Evolutionary conservation across 805 yeast genomes (phyloP).

Genomic region (Debaryomyces castellii): DNA sequence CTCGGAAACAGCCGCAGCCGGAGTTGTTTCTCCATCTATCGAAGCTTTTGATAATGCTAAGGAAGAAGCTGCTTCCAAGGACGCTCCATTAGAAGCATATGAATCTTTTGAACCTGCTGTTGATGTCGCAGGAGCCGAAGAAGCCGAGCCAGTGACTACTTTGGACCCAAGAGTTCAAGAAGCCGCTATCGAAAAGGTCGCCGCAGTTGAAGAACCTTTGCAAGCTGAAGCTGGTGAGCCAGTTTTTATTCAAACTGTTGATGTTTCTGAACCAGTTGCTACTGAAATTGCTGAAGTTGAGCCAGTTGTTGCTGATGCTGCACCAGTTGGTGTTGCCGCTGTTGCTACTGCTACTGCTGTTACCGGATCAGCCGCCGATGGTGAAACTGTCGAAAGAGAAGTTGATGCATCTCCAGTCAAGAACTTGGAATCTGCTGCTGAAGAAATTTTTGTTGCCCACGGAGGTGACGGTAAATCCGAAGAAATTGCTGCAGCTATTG

Average conservation of each 20-base stretch:
- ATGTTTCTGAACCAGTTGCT: slow-evolving; percentile 8
- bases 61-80: slow-evolving; percentile 13
- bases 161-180: slow-evolving; percentile 7
- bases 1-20: slow-evolving; percentile 2
- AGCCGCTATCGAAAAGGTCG: no score
- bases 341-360: neutral
- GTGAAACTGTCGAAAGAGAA: slow-evolving; percentile 13
- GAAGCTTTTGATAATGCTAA: slow-evolving; percentile 4
- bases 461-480: slow-evolving; percentile 22
- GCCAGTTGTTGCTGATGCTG: slow-evolving; percentile 7
- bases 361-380: neutral
- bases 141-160: slow-evolving; percentile 4
- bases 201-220: slow-evolving; percentile 3
- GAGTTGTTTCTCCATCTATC: neutral
- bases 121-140: slow-evolving; percentile 1
- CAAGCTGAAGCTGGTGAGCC: no score
- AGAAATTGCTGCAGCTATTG: slow-evolving; percentile 33
- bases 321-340: slow-evolving; percentile 3
- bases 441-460: slow-evolving; percentile 41
- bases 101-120: neutral
- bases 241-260: slow-evolving; percentile 11
- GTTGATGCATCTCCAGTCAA: slow-evolving; percentile 22
- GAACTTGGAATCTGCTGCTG: slow-evolving; percentile 7
- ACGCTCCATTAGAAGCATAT: slow-evolving; percentile 1
- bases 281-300: slow-evolving; percentile 2